Conservation (phyloP, 176 grass and related monocot genomes). For the Oryza longistaminata region DNA sequence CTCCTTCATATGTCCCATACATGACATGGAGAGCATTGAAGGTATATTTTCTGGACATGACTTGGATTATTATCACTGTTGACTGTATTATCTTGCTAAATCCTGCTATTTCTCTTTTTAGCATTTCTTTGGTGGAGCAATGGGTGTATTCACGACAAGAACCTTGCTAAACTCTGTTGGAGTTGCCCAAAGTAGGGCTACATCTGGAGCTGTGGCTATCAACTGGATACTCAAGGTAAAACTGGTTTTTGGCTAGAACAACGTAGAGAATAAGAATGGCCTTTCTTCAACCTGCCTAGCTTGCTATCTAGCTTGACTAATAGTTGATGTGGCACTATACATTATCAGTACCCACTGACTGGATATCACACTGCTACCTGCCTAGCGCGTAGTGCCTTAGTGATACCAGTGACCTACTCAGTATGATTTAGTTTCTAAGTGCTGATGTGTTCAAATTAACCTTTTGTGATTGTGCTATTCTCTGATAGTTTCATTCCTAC, state of each 20-base stretch:
- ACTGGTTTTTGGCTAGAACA: neutral
- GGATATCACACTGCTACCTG: neutral
- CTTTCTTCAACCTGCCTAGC: too few species aligned
- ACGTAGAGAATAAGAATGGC: neutral
- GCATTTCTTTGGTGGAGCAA: slow-evolving; percentile 99
- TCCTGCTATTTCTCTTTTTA: slow-evolving; percentile 18
- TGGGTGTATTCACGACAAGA: slow-evolving; percentile 95
- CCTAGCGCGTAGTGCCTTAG: neutral
- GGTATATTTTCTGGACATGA: slow-evolving; percentile 40
- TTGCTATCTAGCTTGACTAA: neutral
- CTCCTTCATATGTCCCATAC: slow-evolving; percentile 98
- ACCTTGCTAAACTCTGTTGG: slow-evolving; percentile 85
- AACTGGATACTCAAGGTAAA: slow-evolving; percentile 99
- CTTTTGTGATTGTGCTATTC: neutral
- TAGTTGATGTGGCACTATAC: neutral
- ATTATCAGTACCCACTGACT: neutral
- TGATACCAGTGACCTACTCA: neutral
- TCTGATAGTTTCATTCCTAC: slow-evolving; percentile 28
- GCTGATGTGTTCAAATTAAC: neutral
- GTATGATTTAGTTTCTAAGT: slow-evolving; percentile 3
- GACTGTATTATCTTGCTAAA: slow-evolving; percentile 15
- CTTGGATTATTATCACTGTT: neutral
- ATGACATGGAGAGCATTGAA: slow-evolving; percentile 98
- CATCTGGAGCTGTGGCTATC: slow-evolving; percentile 92
- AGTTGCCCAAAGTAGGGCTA: slow-evolving; percentile 80